Conservation (phyloP, 306 rosid genomes). For the Corylus americana region DNA sequence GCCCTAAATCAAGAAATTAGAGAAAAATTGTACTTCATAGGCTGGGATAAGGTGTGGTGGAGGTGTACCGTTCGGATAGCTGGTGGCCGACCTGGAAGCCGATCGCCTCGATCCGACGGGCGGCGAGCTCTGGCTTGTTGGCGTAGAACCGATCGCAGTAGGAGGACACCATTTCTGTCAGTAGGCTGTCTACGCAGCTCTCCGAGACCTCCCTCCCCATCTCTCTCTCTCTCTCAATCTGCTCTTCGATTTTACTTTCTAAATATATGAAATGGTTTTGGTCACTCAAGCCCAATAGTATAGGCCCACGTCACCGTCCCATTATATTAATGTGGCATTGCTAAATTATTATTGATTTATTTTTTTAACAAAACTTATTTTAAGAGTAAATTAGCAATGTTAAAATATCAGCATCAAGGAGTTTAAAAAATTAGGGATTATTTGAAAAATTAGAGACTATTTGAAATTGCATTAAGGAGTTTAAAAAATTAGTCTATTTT, state of each 20-base stretch:
- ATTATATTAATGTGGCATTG: no score
- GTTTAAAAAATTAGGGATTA: no score
- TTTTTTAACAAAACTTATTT: no score
- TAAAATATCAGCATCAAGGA: no score
- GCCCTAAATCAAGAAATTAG: neutral
- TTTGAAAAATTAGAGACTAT: no score
- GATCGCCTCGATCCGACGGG: conserved; percentile 93
- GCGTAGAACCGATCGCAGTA: conserved; percentile 88
- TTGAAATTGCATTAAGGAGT: no score
- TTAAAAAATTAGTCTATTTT: no score
- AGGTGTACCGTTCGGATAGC: conserved; percentile 87
- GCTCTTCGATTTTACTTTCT: neutral
- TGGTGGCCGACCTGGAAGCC: conserved; percentile 98
- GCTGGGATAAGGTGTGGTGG: neutral
- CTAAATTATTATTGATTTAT: no score
- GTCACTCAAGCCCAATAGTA: no score
- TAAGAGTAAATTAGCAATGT: no score
- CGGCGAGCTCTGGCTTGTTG: conserved; percentile 89
- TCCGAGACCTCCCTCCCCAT: conserved; percentile 90
- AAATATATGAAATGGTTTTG: no score
- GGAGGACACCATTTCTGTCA: conserved; percentile 87
- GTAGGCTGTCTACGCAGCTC: conserved; percentile 84
- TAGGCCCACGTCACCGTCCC: no score
- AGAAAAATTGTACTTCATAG: neutral
- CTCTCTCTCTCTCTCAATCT: neutral